Evolutionary conservation across 441 rosid species (phyloP).

Genomic region (Corymbia citriodora): DNA sequence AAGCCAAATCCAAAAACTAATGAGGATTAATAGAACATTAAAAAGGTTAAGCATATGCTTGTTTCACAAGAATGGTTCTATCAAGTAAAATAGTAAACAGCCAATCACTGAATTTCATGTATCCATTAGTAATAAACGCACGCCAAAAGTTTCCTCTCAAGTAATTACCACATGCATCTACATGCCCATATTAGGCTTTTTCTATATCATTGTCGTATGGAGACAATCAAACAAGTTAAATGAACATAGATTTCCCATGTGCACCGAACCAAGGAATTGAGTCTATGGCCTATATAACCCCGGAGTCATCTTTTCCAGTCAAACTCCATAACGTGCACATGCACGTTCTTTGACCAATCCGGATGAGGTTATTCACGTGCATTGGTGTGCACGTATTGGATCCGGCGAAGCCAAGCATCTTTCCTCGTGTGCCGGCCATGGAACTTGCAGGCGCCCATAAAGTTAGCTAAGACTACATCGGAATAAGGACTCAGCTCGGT

Average conservation of each 20-base stretch:
- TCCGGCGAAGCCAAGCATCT: background rate
- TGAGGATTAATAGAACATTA: rapidly evolving
- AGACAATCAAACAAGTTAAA: too few species aligned
- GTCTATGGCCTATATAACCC: background rate
- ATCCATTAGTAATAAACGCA: rapidly evolving
- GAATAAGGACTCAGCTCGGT: background rate
- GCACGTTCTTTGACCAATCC: background rate
- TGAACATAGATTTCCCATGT: too few species aligned
- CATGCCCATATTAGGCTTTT: too few species aligned
- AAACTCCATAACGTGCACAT: background rate
- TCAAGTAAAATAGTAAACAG: background rate
- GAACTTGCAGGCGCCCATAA: background rate
- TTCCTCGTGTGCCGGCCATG: background rate
- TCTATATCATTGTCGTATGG: too few species aligned
- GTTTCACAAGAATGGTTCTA: background rate
- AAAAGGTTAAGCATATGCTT: rapidly evolving
- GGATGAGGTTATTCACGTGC: background rate
- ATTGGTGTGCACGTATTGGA: background rate
- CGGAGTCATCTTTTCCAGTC: background rate
- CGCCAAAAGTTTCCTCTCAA: rapidly evolving
- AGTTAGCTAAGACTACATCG: background rate
- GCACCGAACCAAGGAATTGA: background rate
- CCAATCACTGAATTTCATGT: rapidly evolving
- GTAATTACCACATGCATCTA: background rate
- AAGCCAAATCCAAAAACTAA: background rate